Conservation (phyloP, 2,329 filamentous ascomycete genomes). For the Colletotrichum orbiculare region DNA sequence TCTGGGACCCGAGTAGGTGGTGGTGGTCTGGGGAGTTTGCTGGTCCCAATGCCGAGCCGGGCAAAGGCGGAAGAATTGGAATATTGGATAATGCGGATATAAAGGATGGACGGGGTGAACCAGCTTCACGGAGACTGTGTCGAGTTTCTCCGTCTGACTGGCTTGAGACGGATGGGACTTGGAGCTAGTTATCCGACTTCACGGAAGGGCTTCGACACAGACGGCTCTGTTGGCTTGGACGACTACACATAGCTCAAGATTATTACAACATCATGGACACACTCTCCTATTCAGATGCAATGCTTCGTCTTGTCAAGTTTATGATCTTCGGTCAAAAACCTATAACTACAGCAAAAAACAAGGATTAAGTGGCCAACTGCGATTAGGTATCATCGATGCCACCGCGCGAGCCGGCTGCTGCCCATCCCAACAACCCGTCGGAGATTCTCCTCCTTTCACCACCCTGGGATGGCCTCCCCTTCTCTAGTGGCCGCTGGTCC, state of each 20-base stretch:
- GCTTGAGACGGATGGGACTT: background rate
- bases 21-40: background rate
- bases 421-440: background rate
- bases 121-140: conserved; percentile 1
- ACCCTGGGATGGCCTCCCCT: background rate
- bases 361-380: no score
- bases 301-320: background rate
- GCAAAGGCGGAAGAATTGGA: conserved; percentile 31
- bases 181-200: no score
- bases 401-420: background rate
- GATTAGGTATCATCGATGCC: background rate
- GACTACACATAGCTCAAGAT: no score
- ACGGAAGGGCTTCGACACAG: no score
- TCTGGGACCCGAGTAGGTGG: background rate
- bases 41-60: conserved; percentile 22
- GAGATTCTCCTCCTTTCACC: conserved; percentile 12
- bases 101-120: background rate
- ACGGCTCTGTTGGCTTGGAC: no score
- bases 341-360: no score
- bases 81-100: background rate
- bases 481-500: conserved; percentile 1
- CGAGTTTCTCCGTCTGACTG: conserved; percentile 11
- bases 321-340: no score
- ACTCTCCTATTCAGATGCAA: no score
- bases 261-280: no score